Evolutionary conservation across 805 yeast species (phyloP).

Genomic region (Vanderwaltozyma verrucispora): DNA sequence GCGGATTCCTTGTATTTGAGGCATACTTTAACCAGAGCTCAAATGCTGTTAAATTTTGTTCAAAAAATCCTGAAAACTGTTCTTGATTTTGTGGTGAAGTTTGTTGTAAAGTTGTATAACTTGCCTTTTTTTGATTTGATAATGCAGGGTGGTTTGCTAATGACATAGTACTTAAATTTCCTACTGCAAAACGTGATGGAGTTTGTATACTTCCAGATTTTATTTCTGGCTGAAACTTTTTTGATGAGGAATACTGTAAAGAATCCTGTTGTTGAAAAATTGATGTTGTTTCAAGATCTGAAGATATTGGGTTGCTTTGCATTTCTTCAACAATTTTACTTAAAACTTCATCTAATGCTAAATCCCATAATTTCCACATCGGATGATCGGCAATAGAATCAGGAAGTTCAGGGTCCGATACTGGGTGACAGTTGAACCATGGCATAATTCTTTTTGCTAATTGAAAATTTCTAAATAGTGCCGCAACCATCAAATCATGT

Average conservation of each 20-base stretch:
- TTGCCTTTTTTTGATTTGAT: constrained; percentile 8
- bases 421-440: constrained; percentile 83
- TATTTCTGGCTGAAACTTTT: constrained; percentile 6
- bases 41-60: constrained; percentile 92
- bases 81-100: constrained; percentile 33
- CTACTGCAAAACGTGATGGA: constrained; percentile 25
- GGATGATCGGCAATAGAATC: constrained; percentile 71
- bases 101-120: constrained; percentile 5
- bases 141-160: constrained; percentile 22
- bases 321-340: constrained; percentile 49
- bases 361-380: constrained; percentile 98
- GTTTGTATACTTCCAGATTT: constrained; percentile 17
- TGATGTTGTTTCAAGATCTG: constrained; percentile 20
- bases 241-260: constrained; percentile 7
- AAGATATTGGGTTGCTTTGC: constrained; percentile 26
- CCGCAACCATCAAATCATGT: constrained; percentile 95
- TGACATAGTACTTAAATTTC: constrained; percentile 30
- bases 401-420: constrained; percentile 88
- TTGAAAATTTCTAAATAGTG: constrained; percentile 83
- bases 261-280: constrained; percentile 20
- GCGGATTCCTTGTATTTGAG: constrained; percentile 72
- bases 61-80: constrained; percentile 89
- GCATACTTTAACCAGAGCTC: constrained; percentile 94
- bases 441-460: constrained; percentile 93
- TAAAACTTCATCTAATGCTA: constrained; percentile 90